Percentiles rank a stretch among this genome's conserved stretches.
Evolutionary conservation across 2,329 filamentous ascomycete species (phyloP).

Genomic region (Xylariales sp.): DNA sequence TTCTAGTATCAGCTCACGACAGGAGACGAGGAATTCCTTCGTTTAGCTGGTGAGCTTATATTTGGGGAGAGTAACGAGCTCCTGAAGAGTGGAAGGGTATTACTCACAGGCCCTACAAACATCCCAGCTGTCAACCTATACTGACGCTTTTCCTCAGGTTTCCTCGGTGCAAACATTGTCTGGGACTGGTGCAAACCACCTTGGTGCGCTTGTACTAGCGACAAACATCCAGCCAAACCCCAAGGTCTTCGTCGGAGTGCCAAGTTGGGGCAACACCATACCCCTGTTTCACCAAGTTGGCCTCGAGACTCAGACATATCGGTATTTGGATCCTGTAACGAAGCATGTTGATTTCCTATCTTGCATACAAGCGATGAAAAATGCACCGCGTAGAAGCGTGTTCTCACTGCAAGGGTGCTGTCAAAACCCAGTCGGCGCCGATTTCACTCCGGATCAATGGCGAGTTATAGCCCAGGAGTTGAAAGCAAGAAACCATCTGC

Average conservation of each 20-base stretch:
- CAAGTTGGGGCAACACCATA: conserved; percentile 31
- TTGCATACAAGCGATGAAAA: conserved; percentile 16
- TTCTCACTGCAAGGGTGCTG: conserved; percentile 32
- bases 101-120: too few species aligned
- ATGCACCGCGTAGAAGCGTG: conserved; percentile 25
- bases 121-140: too few species aligned
- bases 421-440: conserved; percentile 32
- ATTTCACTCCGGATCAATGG: conserved; percentile 29
- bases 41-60: conserved; percentile 23
- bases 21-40: conserved; percentile 26
- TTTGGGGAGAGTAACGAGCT: conserved; percentile 19
- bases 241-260: conserved; percentile 25
- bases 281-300: conserved; percentile 26
- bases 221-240: neutral
- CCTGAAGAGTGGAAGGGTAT: conserved; percentile 1
- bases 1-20: conserved; percentile 32
- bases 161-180: conserved; percentile 34
- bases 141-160: too few species aligned
- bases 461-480: conserved; percentile 19
- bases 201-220: conserved; percentile 27
- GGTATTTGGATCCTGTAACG: conserved; percentile 23
- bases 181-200: conserved; percentile 31
- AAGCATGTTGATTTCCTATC: conserved; percentile 23
- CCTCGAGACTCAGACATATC: conserved; percentile 23
- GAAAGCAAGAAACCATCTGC: conserved; percentile 15